Evolutionary conservation across 2,329 filamentous ascomycete species (phyloP).

Genomic region (Daldinia sp.): DNA sequence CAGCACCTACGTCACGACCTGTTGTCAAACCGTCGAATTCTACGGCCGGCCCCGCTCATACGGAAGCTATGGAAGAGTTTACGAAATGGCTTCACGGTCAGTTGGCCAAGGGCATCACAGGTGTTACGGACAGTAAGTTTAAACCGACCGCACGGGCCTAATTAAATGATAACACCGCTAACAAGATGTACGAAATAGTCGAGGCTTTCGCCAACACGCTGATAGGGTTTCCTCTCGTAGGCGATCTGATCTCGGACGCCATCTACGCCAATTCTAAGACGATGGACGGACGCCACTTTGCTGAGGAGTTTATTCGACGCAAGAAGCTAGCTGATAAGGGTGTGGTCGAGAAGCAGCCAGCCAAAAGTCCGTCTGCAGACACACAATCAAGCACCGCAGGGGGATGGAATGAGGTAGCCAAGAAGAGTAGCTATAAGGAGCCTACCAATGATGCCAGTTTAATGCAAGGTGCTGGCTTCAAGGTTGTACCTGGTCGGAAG

Average conservation of each 20-base stretch:
- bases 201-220: constrained; percentile 84
- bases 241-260: constrained; percentile 86
- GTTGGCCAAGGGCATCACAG: constrained; percentile 77
- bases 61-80: constrained; percentile 86
- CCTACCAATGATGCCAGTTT: constrained; percentile 58
- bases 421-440: constrained; percentile 78
- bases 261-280: constrained; percentile 89
- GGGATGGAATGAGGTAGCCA: constrained; percentile 97
- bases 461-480: constrained; percentile 76
- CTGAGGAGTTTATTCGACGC: constrained; percentile 92
- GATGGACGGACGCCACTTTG: constrained; percentile 92
- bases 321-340: constrained; percentile 95
- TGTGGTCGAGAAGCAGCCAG: constrained; percentile 79
- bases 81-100: constrained; percentile 90
- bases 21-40: constrained; percentile 62
- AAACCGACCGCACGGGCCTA: neutral
- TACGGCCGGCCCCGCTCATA: constrained; percentile 59
- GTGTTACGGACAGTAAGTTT: constrained; percentile 65
- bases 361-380: constrained; percentile 60
- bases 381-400: constrained; percentile 60
- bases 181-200: constrained; percentile 63
- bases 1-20: constrained; percentile 63
- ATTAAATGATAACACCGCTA: constrained; percentile 45
- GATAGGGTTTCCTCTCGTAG: constrained; percentile 79
- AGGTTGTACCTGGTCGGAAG: constrained; percentile 92